Percentiles rank a stretch among this genome's conserved stretches.
These are phyloP conservation scores for Penicillium sclerotigenum DNA, from an alignment of 2,329 filamentous ascomycete species.

Conservation along the genomic window DNA sequence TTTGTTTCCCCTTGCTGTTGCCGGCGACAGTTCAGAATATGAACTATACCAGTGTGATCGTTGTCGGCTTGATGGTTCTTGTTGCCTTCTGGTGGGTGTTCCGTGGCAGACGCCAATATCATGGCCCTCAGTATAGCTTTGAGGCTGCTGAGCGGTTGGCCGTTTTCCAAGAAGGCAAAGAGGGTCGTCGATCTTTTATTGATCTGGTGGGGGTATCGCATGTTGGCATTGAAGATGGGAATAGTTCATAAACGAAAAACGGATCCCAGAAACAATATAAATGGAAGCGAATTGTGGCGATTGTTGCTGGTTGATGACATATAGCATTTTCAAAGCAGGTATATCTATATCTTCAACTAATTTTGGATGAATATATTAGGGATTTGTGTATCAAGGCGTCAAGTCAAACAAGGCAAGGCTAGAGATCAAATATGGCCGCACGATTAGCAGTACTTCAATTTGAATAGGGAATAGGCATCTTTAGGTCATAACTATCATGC, in stretches of 20 bases:
- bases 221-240: not conserved
- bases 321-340: not conserved
- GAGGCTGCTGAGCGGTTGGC: conserved; percentile 56
- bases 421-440: not conserved
- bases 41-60: conserved; percentile 51
- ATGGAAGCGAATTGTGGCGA: not conserved
- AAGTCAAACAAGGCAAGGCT: not conserved
- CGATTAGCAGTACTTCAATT: not conserved
- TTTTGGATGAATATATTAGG: not conserved
- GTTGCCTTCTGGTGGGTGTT: conserved; percentile 37
- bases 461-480: not conserved
- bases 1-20: conserved; percentile 55
- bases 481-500: conserved; percentile 15
- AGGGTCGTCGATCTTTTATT: conserved; percentile 16
- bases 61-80: conserved; percentile 35
- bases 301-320: not conserved
- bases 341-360: not conserved
- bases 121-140: conserved; percentile 42
- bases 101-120: conserved; percentile 29
- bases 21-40: conserved; percentile 49
- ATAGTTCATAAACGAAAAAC: not conserved
- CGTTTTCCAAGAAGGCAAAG: conserved; percentile 31
- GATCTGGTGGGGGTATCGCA: conserved; percentile 7
- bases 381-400: not conserved
- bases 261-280: not conserved